Evolutionary conservation across 176 grass and related monocot species (phyloP).

Genomic region (Oryza punctata): DNA sequence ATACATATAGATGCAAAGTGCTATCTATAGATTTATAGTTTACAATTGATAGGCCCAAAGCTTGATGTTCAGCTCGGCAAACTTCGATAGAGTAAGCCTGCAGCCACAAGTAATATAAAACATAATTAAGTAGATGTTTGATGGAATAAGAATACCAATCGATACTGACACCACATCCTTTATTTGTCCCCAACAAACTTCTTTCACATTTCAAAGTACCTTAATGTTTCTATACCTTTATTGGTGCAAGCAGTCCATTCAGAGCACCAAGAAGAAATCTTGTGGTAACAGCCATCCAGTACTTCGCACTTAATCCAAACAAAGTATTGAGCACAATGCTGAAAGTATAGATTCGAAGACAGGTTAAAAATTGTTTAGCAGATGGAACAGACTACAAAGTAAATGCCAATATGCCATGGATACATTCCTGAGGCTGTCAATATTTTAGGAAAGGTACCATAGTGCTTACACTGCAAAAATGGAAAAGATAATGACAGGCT

Average conservation of each 20-base stretch:
- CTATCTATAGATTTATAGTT: not conserved
- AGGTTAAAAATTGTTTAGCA: not conserved
- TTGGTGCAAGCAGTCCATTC: slow-evolving; percentile 69
- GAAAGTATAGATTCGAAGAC: slow-evolving; percentile 12
- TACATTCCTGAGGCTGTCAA: not conserved
- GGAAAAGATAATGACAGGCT: slow-evolving; percentile 65
- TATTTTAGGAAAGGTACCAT: not conserved
- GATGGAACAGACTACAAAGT: not conserved
- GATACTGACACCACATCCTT: not conserved
- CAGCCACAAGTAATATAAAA: not conserved
- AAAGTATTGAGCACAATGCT: slow-evolving; percentile 68
- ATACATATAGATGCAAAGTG: not conserved
- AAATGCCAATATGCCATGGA: not conserved
- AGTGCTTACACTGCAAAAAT: slow-evolving; percentile 57
- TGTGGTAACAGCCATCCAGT: slow-evolving; percentile 70
- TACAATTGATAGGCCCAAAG: slow-evolving; percentile 74
- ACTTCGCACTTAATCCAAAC: slow-evolving; percentile 72
- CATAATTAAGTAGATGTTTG: not conserved
- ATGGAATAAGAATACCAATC: not conserved
- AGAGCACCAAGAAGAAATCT: slow-evolving; percentile 64
- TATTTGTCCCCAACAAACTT: not conserved
- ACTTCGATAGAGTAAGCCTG: slow-evolving; percentile 87
- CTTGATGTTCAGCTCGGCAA: slow-evolving; percentile 66
- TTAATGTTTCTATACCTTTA: slow-evolving; percentile 35
- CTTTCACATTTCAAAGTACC: slow-evolving; percentile 1